Evolutionary conservation across 2,329 filamentous ascomycete genomes (phyloP).

Genomic region (Fusarium pseudoanthophilum): DNA sequence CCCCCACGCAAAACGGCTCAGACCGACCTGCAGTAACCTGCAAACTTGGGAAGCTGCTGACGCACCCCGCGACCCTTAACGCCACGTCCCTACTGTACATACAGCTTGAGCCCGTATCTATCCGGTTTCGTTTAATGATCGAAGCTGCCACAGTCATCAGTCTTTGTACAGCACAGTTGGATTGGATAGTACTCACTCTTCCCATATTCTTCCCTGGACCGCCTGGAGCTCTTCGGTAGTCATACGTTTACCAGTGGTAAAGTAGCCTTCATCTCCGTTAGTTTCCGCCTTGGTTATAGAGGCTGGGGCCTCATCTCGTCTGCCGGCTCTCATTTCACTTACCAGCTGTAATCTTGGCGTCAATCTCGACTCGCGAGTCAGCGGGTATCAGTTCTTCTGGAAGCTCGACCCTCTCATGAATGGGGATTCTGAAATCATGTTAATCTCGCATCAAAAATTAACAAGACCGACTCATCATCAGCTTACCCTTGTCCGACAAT

Average conservation of each 20-base stretch:
- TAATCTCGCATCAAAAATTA: slow-evolving; percentile 20
- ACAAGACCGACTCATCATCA: slow-evolving; percentile 1
- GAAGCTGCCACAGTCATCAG: slow-evolving; percentile 50
- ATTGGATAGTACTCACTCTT: slow-evolving; percentile 66
- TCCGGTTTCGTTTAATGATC: slow-evolving; percentile 50
- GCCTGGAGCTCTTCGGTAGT: slow-evolving; percentile 85
- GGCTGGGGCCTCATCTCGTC: slow-evolving; percentile 8
- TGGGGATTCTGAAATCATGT: slow-evolving; percentile 71
- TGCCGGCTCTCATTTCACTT: slow-evolving; percentile 48
- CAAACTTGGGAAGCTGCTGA: slow-evolving; percentile 39
- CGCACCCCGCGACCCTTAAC: slow-evolving; percentile 32
- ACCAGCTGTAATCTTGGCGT: slow-evolving; percentile 97
- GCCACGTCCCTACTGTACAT: slow-evolving; percentile 9
- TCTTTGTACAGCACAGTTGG: slow-evolving; percentile 4
- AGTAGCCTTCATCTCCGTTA: slow-evolving; percentile 63
- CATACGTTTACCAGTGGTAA: slow-evolving; percentile 91
- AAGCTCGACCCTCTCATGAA: slow-evolving; percentile 89
- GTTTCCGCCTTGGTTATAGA: slow-evolving; percentile 21
- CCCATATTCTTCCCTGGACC: slow-evolving; percentile 92
- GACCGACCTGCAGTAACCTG: slow-evolving; percentile 40
- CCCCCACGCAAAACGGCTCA: slow-evolving; percentile 38
- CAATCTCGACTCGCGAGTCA: slow-evolving; percentile 97
- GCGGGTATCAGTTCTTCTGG: slow-evolving; percentile 94
- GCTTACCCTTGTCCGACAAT: slow-evolving; percentile 82
- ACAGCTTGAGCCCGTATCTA: slow-evolving; percentile 13